Base-by-base conservation (phyloP, 108 stramenopile genomes). In the Conticribra weissflogii region DNA sequence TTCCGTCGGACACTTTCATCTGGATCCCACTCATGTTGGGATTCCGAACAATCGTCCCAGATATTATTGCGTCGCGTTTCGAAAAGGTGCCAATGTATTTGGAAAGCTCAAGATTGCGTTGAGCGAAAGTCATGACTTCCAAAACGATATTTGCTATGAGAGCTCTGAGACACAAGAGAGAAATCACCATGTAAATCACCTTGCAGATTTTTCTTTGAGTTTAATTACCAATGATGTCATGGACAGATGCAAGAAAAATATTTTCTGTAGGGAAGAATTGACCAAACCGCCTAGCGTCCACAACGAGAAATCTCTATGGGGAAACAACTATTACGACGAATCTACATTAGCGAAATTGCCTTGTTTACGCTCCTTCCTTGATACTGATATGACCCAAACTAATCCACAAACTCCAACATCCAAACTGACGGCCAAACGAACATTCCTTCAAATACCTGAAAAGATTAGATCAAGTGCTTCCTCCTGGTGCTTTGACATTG, bases 401-500 rank as follows among this genome's bases (percentile, higher is more conserved):
- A n/a, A n/a, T 29, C 32, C 50, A 8, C 33, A 21, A 22, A 18
- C 3, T 36, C 15, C 18, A 55, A 2, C 41, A 18, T 46, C 16
- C 1, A 15, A 53, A 64, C 31, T 45, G 53, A 21, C 60, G 21
- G 41, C 2, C 18, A 72, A 65, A 71, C 28, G 47, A 53, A 59
- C 45, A 47, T 32, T 41, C 21, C 81, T 83, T 12, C 63, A 58
- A 44, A 78, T 93, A 33, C 95, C 92, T 4, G 54, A 57, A 50
- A 75, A 75, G 46, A 21, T 91, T 1, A 58, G 86, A 30, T 24
- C 78, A 16, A 78, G 72, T 30, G 74, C 73, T 51, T 83, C 92
- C 16, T 68, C 92, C 1, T 96, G 95, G 95, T 94, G 91, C 53
- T 91, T 95, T 78, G 96, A 97, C 62, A 81, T 95, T 57, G 89